phyloP scores from a whole-genome alignment of 345 rosid genomes.

The Dovyalis caffra region DNA sequence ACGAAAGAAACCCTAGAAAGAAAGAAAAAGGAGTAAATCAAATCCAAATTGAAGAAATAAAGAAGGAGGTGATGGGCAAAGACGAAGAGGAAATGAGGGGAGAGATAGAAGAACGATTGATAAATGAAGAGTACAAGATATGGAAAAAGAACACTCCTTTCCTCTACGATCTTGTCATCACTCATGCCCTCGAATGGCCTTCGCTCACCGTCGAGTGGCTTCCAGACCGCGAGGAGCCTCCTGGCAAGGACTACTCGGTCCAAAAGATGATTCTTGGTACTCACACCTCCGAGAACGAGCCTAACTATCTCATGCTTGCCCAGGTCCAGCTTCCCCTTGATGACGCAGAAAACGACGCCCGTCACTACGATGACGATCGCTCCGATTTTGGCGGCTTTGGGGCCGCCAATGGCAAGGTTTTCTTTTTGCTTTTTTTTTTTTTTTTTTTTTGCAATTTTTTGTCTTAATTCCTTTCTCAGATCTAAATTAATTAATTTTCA shows the following conservation, averaged over 20 bases:
- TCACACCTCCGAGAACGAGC: slow-evolving; percentile 97
- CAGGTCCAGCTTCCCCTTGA: slow-evolving; percentile 96
- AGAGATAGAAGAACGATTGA: slow-evolving; percentile 86
- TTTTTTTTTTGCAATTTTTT: not conserved
- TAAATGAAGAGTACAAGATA: slow-evolving; percentile 96
- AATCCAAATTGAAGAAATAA: not conserved
- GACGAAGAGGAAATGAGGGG: slow-evolving; percentile 98
- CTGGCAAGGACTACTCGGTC: slow-evolving; percentile 87
- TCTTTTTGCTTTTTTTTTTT: not conserved
- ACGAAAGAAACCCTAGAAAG: not conserved
- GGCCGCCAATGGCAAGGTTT: slow-evolving; percentile 84
- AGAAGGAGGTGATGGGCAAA: slow-evolving; percentile 56
- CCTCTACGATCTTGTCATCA: slow-evolving; percentile 90
- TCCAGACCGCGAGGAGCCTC: slow-evolving; percentile 93
- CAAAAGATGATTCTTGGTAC: slow-evolving; percentile 98
- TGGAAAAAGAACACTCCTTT: slow-evolving; percentile 99
- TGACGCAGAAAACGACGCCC: slow-evolving; percentile 86
- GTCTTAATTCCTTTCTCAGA: not conserved
- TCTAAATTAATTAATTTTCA: not conserved
- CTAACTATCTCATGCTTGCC: slow-evolving; percentile 92
- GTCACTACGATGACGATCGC: slow-evolving; percentile 90
- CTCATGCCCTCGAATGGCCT: slow-evolving; percentile 99
- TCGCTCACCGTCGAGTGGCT: slow-evolving; percentile 97
- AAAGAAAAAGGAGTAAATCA: not conserved
- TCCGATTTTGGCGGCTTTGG: slow-evolving; percentile 82